Percentiles rank a stretch among this genome's conserved stretches.
Conservation (phyloP, 768 basidiomycete genomes). For the Dendrothele bispora region DNA sequence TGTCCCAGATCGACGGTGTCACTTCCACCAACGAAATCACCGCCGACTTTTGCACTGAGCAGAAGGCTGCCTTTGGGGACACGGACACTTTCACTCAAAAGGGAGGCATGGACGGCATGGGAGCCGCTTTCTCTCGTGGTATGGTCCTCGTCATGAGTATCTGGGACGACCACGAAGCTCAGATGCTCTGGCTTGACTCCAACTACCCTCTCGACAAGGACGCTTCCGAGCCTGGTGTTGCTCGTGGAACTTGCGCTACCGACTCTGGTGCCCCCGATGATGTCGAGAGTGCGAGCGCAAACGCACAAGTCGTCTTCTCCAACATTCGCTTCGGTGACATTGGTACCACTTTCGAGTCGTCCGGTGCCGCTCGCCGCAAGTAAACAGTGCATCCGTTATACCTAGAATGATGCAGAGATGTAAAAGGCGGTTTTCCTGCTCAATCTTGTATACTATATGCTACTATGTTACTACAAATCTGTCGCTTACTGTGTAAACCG, state of each 20-base stretch:
- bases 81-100: constrained; percentile 31
- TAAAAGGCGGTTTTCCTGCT: no score
- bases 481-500: no score
- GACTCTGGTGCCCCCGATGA: constrained; percentile 44
- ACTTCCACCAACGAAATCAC: constrained; percentile 34
- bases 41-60: constrained; percentile 35
- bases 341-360: constrained; percentile 46
- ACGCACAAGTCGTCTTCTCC: constrained; percentile 48
- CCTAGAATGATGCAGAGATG: no score
- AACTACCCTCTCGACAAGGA: constrained; percentile 39
- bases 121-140: constrained; percentile 25
- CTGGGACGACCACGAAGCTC: constrained; percentile 46
- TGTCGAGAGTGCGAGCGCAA: constrained; percentile 38
- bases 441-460: no score
- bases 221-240: constrained; percentile 40
- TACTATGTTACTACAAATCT: no score
- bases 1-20: constrained; percentile 33
- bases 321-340: constrained; percentile 56
- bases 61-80: constrained; percentile 33
- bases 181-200: constrained; percentile 61
- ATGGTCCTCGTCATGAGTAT: constrained; percentile 34
- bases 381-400: no score
- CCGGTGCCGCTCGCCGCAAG: no score
- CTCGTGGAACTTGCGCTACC: constrained; percentile 51
- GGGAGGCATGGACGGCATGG: constrained; percentile 28